Evolutionary conservation across 2,329 filamentous ascomycete species (phyloP), one percentile per base, ranked within the genome.

Genomic region (Botryotinia narcissicola): DNA sequence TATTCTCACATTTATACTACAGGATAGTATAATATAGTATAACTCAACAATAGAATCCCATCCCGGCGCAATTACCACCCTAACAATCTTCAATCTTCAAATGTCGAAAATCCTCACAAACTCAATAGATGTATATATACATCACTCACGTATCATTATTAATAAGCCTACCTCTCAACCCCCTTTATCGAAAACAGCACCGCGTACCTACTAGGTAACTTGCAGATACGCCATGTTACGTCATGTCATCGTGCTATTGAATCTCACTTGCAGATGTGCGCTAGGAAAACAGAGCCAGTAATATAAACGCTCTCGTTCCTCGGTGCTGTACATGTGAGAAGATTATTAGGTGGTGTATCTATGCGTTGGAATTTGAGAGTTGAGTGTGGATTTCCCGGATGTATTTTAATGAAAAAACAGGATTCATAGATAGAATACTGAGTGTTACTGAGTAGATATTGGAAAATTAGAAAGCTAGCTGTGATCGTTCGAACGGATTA

Each of bases 201-300:
- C 40, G 48, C 66, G 32, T 18, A 57, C 18, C 29, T 42, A 22
- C 18, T 22, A 20, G 18, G 18, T 20, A 25, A 57, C 54, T 32
- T 57, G 48, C 20, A 54, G 12, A 57, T 57, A 29, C 5, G n/a
- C 14, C n/a, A 29, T 57, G n/a, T 57, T n/a, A 51, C 16, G 10
- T 51, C 25, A 51, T 51, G n/a, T 44, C 48, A 44, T 57, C 25
- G 35, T 68, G 20, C 64, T 2, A 20, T 44, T 22, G 2, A 32
- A 57, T 69, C 66, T 69, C n/a, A 69, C 66, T 69, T 69, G 48
- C 48, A 69, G 48, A 69, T 44, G 35, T 1, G 10, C 9, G 22
- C 46, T 3, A 10, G 8, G 9, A 48, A 42, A 29, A 20, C 18
- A 57, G 18, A 54, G 48, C 35, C 32, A 54, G 32, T 40, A 40